Base-by-base conservation (phyloP, 306 rosid species). In the Acacia acuminata region DNA sequence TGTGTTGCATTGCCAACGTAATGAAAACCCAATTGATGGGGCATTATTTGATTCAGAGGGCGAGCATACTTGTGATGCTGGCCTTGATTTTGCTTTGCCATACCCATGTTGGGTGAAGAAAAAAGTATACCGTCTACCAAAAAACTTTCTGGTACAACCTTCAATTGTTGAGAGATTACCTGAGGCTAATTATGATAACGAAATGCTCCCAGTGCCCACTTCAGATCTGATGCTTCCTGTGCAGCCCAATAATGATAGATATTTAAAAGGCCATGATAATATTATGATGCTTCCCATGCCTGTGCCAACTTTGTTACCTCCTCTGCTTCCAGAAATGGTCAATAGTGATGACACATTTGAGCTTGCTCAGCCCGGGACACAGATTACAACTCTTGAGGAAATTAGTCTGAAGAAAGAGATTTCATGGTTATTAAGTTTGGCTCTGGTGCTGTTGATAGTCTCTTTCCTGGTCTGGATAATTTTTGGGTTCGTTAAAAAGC, bases 11-110 rank as follows among this genome's bases (percentile, higher is more conserved):
- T 93, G 97, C 67, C 85, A 79, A 36, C 85, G 73, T 42, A 61
- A 73, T 72, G 90, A 85, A n/a, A 82, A 77, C 60, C 85, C 76
- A 10, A 61, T 79, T 68, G 70, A 73, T 22, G 65, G 61, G n/a
- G 48, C 12, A 50, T 82, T 77, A 11, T 76, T 83, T 66, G 80
- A 74, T 81, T 67, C 77, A 20, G 80, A 76, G 11, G 74, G 67
- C 61, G 78, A 40, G 36, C 58, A 47, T 85, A 89, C 55, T 82
- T 79, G 73, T 50, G 88, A 88, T n/a, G n/a, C n/a, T 82, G 86
- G 81, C 60, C 47, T 86, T 27, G 92, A 87, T 75, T 87, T 86
- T 86, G 89, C 88, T 34, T 77, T 82, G 86, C 96, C 97, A 3
- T 81, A 86, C 81, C 42, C 85, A 56, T 93, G 97, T 81, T 86